Conservation (phyloP, 2,329 filamentous ascomycete genomes). For the Lachnellula suecica region DNA sequence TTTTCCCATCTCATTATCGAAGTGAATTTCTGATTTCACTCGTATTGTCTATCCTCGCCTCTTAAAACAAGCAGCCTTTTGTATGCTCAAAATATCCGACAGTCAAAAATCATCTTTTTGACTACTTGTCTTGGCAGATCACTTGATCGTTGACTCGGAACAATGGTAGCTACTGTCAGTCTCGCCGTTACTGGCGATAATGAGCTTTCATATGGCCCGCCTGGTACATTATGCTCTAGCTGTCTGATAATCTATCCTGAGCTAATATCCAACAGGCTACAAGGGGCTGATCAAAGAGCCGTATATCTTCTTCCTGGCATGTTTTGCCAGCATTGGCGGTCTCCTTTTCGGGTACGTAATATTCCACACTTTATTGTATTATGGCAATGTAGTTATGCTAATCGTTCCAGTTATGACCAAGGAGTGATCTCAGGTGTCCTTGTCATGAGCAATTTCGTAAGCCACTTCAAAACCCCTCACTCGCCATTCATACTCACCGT, state of each 20-base stretch:
- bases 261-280: constrained; percentile 11
- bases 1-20: neutral
- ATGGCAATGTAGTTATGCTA: constrained; percentile 44
- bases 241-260: neutral
- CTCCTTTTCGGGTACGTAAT: constrained; percentile 43
- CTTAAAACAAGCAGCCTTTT: too few species aligned
- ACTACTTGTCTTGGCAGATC: too few species aligned
- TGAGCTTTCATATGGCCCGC: constrained; percentile 15
- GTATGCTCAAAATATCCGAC: neutral
- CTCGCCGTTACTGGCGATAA: constrained; percentile 12
- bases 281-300: constrained; percentile 16
- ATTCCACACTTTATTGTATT: neutral
- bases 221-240: constrained; percentile 4
- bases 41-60: too few species aligned
- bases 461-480: too few species aligned
- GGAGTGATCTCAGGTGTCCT: constrained; percentile 70
- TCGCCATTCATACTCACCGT: too few species aligned
- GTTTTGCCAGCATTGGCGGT: constrained; percentile 61
- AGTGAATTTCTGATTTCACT: too few species aligned
- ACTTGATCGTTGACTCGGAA: neutral
- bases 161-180: constrained; percentile 6
- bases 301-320: constrained; percentile 50
- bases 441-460: constrained; percentile 50
- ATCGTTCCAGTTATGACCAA: constrained; percentile 61
- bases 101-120: too few species aligned